phyloP scores from a whole-genome alignment of 2,329 filamentous ascomycete species.

The Dryadomyces sulphureus region DNA sequence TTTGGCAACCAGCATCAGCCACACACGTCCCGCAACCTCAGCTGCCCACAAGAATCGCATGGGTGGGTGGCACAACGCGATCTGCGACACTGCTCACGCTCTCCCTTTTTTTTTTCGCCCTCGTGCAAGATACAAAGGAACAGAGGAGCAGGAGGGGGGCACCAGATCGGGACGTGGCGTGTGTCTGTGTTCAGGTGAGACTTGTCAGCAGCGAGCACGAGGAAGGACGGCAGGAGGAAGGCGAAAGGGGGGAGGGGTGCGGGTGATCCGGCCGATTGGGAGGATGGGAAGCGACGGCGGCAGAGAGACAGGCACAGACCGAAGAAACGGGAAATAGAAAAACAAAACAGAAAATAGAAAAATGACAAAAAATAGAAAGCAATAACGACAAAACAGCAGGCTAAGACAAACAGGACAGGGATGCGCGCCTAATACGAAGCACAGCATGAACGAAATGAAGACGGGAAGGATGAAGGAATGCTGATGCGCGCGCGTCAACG shows the following conservation, averaged over 20 bases:
- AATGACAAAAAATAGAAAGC: too few species aligned
- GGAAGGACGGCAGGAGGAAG: background rate
- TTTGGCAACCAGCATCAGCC: background rate
- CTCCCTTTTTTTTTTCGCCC: too few species aligned
- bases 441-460: too few species aligned
- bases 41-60: background rate
- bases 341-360: background rate
- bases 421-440: too few species aligned
- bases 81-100: background rate
- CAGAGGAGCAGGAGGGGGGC: background rate
- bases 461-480: too few species aligned
- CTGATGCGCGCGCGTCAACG: too few species aligned
- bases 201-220: background rate
- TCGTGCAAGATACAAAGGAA: too few species aligned
- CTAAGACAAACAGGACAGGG: too few species aligned
- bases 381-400: too few species aligned
- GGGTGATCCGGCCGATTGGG: background rate
- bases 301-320: background rate
- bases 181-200: background rate
- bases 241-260: background rate
- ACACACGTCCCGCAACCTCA: too few species aligned
- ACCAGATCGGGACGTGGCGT: background rate
- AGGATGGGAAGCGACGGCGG: background rate
- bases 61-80: background rate
- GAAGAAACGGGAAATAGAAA: background rate